Evolutionary conservation across 1,139 yeast genomes (phyloP), one percentile per base, ranked within the genome.

Genomic region (Zygotorulaspora mrakii): DNA sequence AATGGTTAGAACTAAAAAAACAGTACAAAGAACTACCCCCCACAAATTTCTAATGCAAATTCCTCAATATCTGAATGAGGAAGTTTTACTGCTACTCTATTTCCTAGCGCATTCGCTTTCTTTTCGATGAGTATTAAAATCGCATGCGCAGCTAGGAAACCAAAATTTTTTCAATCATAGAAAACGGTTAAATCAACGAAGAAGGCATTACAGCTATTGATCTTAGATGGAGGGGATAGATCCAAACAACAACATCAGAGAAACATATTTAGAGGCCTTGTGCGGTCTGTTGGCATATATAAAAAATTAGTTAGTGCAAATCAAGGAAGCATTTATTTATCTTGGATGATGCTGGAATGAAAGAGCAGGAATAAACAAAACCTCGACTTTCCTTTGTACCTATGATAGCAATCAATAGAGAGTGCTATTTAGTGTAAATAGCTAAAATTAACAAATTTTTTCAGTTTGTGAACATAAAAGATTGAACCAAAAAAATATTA

Each of bases 141-240:
- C 12, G 14, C 28, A n/a, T n/a, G 12, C 4, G 28, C 28, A n/a
- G 5, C 16, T 11, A 3, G 16, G 8, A 3, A 25, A 9, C 16
- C 28, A 25, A 25, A 25, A 25, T 11, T 25, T 25, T 25, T 25
- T 25, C 28, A 25, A 25, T 25, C 28, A 25, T 25, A 5, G 14
- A 25, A n/a, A 10, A 25, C 28, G 28, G 7, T 4, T 14, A 6
- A 25, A 25, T 11, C 12, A 14, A n/a, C 10, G 10, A 25, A 11
- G 7, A 12, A n/a, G 9, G 6, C 22, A 9, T 20, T 20, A 20
- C 22, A 20, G 9, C 22, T 20, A 20, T 20, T 20, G 9, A 6
- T 6, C 22, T 9, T 20, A 7, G 10, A 20, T 7, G 23, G 9
- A 20, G 23, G 10, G 10, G 23, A 20, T 20, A 7, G 23, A 7